Evolutionary conservation across 345 rosid genomes (phyloP).

Genomic region (Mangifera indica): DNA sequence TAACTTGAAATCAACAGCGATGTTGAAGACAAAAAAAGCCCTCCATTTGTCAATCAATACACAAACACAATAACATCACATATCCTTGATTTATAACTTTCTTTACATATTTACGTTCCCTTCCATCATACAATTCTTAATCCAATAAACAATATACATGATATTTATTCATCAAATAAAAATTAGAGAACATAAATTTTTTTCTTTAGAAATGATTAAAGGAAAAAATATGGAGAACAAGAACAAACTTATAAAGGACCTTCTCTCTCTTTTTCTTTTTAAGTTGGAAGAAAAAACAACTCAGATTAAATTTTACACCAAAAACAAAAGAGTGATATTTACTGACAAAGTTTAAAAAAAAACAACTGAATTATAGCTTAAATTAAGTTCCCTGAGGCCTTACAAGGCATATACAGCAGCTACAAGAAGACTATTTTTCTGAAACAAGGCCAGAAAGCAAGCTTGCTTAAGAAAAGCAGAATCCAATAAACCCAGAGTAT

Average conservation of each 20-base stretch:
- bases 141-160: slow-evolving; percentile 24
- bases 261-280: slow-evolving; percentile 33
- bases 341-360: slow-evolving; percentile 21
- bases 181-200: slow-evolving; percentile 14
- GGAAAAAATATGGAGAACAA: slow-evolving; percentile 46
- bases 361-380: slow-evolving; percentile 17
- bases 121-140: slow-evolving; percentile 23
- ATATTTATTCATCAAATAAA: slow-evolving; percentile 1
- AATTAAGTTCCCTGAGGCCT: slow-evolving; percentile 30
- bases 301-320: slow-evolving; percentile 21
- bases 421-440: slow-evolving; percentile 23
- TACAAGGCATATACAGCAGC: slow-evolving; percentile 29
- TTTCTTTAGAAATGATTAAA: neutral
- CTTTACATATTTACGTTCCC: slow-evolving; percentile 20
- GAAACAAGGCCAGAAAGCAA: slow-evolving; percentile 39
- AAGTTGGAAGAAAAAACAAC: slow-evolving; percentile 25
- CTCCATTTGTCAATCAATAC: slow-evolving; percentile 21
- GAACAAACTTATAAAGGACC: slow-evolving; percentile 97
- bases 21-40: slow-evolving; percentile 14
- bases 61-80: slow-evolving; percentile 28
- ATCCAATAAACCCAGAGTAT: neutral
- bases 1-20: slow-evolving; percentile 15
- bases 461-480: slow-evolving; percentile 33
- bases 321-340: slow-evolving; percentile 15
- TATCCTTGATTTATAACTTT: slow-evolving; percentile 21